Conservation (phyloP, 164 flowering plant genomes). For the Macadamia integrifolia region DNA sequence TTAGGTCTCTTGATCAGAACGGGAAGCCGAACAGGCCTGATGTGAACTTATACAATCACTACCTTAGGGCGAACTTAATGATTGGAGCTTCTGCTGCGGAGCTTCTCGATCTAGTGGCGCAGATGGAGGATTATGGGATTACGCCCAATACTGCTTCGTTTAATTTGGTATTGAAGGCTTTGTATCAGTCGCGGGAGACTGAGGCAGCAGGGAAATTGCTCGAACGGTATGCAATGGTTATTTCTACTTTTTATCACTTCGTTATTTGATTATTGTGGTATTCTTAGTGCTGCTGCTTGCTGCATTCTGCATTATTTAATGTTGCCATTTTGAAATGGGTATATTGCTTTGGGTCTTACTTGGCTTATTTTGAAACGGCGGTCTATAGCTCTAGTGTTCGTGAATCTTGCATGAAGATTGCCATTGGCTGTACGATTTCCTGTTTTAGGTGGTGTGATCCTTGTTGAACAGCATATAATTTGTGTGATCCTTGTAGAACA, state of each 20-base stretch:
- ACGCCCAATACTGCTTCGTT: conserved; percentile 80
- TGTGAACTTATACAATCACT: conserved; percentile 66
- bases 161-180: conserved; percentile 76
- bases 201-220: conserved; percentile 68
- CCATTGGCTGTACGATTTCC: too few relatives aligned
- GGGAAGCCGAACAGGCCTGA: conserved; percentile 86
- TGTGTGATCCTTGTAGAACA: too few relatives aligned
- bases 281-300: too few relatives aligned
- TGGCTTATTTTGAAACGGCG: too few relatives aligned
- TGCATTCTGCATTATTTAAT: too few relatives aligned
- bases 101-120: conserved; percentile 56
- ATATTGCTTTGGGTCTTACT: too few relatives aligned
- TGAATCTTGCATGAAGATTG: too few relatives aligned
- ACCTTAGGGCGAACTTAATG: conserved; percentile 76
- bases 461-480: too few relatives aligned
- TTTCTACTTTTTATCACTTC: not conserved
- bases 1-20: conserved; percentile 49
- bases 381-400: too few relatives aligned
- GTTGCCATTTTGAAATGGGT: too few relatives aligned
- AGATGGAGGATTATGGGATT: conserved; percentile 59
- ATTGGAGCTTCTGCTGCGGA: conserved; percentile 48
- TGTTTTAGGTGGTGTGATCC: too few relatives aligned
- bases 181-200: conserved; percentile 49
- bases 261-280: too few relatives aligned
- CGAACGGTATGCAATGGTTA: conserved; percentile 41